Evolutionary conservation across 148 eudicot genomes (phyloP).

Genomic region (Rhododendron simsii): DNA sequence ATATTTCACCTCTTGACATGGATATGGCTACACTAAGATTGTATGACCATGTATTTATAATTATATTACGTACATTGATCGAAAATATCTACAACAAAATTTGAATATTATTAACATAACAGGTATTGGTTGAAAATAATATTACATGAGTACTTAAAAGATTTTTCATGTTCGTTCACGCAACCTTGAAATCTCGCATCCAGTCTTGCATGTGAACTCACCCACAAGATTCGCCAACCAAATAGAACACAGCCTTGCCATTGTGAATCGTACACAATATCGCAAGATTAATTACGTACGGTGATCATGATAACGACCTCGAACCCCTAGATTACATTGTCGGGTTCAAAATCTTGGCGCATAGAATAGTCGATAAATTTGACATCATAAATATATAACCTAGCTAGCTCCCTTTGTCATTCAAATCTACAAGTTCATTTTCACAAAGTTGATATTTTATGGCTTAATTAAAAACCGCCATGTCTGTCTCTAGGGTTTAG

Average conservation of each 20-base stretch:
- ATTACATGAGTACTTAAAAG: background rate
- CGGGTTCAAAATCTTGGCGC: background rate
- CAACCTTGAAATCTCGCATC: background rate
- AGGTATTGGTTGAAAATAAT: background rate
- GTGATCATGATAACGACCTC: background rate
- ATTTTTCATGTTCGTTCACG: background rate
- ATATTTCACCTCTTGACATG: background rate
- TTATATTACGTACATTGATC: background rate
- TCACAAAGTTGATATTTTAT: background rate
- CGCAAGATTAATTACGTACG: background rate
- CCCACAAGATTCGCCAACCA: background rate
- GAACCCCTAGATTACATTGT: background rate
- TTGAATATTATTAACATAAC: background rate
- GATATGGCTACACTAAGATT: background rate
- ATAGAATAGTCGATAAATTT: background rate
- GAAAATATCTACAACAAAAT: background rate
- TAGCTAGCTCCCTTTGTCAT: background rate
- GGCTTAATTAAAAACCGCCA: background rate
- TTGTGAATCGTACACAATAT: background rate
- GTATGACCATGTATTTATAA: background rate
- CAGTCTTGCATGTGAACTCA: background rate
- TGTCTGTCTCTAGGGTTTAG: background rate
- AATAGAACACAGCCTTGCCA: background rate
- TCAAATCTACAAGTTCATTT: background rate
- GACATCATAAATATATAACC: background rate